Base-by-base conservation (phyloP, 345 rosid genomes). In the Rhizophora mangle region DNA sequence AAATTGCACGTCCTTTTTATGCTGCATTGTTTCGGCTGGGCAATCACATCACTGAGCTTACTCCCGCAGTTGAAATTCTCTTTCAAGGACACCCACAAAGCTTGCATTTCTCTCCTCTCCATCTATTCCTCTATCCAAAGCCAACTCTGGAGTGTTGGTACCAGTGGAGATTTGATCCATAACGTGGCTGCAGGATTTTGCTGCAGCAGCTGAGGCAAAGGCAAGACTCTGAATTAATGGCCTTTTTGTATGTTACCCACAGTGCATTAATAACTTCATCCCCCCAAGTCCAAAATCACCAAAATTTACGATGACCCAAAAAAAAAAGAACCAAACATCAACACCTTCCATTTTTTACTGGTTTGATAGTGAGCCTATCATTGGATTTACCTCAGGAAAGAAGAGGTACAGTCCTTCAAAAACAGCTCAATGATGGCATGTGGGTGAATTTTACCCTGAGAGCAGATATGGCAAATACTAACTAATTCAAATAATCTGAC, bases 21-120 rank as follows among this genome's bases (percentile, higher is more conserved):
- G 21, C 24, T 52, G 58, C 64, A 52, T 59, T 70, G 73, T 21
- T 60, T 70, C 1, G 61, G 72, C 49, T 43, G 62, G 20, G 46
- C 11, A 34, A 56, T 67, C 31, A 63, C 79, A 72, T 63, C 70
- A 6, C 18, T 74, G 26, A 68, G 54, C 73, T 65, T 78, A 13
- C 68, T 46, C 53, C 78, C 71, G 47, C 84, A 78, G 69, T 70
- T 61, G 16, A 52, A 71, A 74, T 74, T 85, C 54, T 80, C 79
- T 75, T 63, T 82, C 81, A 82, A 31, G 21, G 81, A 76, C 37
- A 53, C 32, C 88, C 82, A 82, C 63, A 76, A 34, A 15, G 67
- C 65, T 24, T 68, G 74, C 85, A 82, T 82, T 22, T 79, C 58
- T 68, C 21, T 63, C 36, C 18, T 7, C 34, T 51, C 36, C 39